phyloP scores from a whole-genome alignment of 2,329 filamentous ascomycete species.

The Ilyonectria robusta region DNA sequence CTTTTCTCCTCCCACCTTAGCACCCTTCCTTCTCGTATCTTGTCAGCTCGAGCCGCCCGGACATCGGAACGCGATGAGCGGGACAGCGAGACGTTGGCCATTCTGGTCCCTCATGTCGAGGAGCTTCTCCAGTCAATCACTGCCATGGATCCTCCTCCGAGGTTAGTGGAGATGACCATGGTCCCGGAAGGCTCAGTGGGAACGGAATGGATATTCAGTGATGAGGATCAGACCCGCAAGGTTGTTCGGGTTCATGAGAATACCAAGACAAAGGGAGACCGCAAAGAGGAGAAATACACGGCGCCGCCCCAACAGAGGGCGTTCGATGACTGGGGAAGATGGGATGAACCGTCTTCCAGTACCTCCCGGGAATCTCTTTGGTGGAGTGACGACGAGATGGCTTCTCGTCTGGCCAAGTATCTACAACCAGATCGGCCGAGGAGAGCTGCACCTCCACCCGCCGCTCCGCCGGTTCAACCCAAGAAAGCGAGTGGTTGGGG shows the following conservation, averaged over 20 bases:
- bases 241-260: conserved; percentile 50
- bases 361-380: conserved; percentile 51
- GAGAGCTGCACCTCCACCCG: conserved; percentile 43
- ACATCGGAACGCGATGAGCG: conserved; percentile 52
- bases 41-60: conserved; percentile 51
- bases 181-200: conserved; percentile 60
- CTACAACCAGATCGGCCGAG: conserved; percentile 55
- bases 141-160: conserved; percentile 49
- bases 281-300: conserved; percentile 5
- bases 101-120: conserved; percentile 59
- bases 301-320: conserved; percentile 34
- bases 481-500: conserved; percentile 55
- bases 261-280: conserved; percentile 31
- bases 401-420: conserved; percentile 59
- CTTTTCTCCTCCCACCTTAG: conserved; percentile 55
- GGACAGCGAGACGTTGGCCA: conserved; percentile 57
- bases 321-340: conserved; percentile 65
- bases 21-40: conserved; percentile 56
- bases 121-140: conserved; percentile 58
- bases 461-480: conserved; percentile 51
- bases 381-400: conserved; percentile 64
- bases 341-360: conserved; percentile 45
- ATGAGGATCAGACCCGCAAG: conserved; percentile 49
- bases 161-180: conserved; percentile 59
- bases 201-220: conserved; percentile 53